phyloP scores from a whole-genome alignment of 768 basidiomycete genomes.

The Podaxis carcinomalis region DNA sequence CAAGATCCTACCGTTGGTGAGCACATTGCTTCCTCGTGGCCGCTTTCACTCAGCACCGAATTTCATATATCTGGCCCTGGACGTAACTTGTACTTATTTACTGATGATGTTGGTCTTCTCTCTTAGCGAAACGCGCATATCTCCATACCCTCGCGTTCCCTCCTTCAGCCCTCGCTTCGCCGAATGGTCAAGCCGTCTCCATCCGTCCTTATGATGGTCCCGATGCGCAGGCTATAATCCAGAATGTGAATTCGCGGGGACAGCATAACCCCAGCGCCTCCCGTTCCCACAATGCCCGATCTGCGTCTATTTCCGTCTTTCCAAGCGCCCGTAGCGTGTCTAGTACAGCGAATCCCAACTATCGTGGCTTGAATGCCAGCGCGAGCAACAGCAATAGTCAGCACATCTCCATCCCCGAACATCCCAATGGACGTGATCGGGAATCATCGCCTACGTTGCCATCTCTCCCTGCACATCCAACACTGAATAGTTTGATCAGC shows the following conservation, averaged over 20 bases:
- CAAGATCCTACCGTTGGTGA: slow-evolving; percentile 84
- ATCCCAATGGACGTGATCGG: slow-evolving; percentile 43
- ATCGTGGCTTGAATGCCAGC: slow-evolving; percentile 13
- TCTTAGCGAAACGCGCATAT: slow-evolving; percentile 90
- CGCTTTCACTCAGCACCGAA: background rate
- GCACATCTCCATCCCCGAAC: slow-evolving; percentile 52
- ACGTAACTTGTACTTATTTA: background rate
- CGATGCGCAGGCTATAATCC: slow-evolving; percentile 85
- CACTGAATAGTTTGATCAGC: slow-evolving; percentile 79
- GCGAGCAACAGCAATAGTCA: slow-evolving; percentile 29
- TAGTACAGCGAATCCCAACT: slow-evolving; percentile 21
- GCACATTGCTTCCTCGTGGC: slow-evolving; percentile 28
- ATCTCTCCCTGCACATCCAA: slow-evolving; percentile 75
- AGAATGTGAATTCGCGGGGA: slow-evolving; percentile 73
- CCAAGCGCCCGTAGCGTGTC: slow-evolving; percentile 47
- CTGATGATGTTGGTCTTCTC: slow-evolving; percentile 8
- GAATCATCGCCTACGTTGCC: slow-evolving; percentile 84
- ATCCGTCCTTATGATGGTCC: slow-evolving; percentile 94
- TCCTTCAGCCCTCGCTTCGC: slow-evolving; percentile 62
- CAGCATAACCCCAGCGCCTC: slow-evolving; percentile 58
- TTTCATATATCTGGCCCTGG: background rate
- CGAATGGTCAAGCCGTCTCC: slow-evolving; percentile 46
- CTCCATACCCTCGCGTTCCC: slow-evolving; percentile 84
- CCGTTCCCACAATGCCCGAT: slow-evolving; percentile 68
- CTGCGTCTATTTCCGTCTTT: slow-evolving; percentile 62